A percentile compares a stretch with the other conserved stretches of the same genome.
Evolutionary conservation across 2,329 filamentous ascomycete genomes (phyloP).

Genomic region (Fusarium haematococcum): DNA sequence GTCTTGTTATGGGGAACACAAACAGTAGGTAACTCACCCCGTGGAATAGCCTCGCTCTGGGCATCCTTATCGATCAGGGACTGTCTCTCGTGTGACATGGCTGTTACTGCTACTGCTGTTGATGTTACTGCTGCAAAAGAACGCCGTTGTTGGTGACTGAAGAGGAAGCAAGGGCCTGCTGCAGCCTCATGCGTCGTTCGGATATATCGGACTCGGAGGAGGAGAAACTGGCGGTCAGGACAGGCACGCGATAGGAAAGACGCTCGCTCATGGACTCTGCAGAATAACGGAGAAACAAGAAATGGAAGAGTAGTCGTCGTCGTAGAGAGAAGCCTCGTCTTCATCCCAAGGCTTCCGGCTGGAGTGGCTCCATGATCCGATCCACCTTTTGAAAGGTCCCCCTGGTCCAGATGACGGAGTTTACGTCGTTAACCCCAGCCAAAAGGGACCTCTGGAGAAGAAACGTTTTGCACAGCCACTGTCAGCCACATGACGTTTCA

Average conservation of each 20-base stretch:
- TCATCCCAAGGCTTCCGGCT: conserved; percentile 20
- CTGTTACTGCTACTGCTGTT: neutral
- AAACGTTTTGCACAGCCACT: neutral
- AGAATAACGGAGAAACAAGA: neutral
- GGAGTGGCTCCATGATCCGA: conserved; percentile 9
- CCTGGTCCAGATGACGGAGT: conserved; percentile 4
- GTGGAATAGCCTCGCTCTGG: conserved; percentile 15
- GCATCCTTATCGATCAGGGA: conserved; percentile 17
- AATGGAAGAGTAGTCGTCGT: neutral
- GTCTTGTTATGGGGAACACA: neutral
- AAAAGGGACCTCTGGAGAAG: neutral
- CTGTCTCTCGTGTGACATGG: conserved; percentile 24
- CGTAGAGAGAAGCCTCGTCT: conserved; percentile 11
- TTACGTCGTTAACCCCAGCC: conserved; percentile 3
- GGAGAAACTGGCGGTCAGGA: neutral
- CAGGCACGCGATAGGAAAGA: neutral
- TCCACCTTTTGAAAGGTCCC: neutral
- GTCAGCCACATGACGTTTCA: neutral
- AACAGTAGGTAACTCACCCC: conserved; percentile 9
- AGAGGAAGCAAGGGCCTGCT: neutral
- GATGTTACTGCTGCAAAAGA: neutral
- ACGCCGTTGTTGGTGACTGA: neutral
- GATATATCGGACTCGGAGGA: neutral
- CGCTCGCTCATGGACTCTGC: conserved; percentile 1
- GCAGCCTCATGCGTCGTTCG: conserved; percentile 7